Conservation (phyloP, 225 moss, liverwort and hornwort species). For the Marchantia paleacea region DNA sequence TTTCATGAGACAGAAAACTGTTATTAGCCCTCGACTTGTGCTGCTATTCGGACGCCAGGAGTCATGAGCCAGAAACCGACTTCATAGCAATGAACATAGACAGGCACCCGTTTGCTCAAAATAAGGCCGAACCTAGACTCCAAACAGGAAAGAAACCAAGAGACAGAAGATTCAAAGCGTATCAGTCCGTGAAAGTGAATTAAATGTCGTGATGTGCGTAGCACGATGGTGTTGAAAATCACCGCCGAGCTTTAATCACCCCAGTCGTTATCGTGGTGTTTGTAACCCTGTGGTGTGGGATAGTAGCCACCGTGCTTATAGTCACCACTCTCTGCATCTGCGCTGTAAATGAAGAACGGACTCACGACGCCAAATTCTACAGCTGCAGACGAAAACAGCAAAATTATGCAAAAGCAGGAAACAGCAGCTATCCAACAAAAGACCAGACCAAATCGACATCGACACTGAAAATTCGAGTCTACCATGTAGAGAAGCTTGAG, state of each 20-base stretch:
- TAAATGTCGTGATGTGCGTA: neutral
- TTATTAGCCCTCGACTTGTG: neutral
- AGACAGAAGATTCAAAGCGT: no score
- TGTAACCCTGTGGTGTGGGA: neutral
- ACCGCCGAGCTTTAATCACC: neutral
- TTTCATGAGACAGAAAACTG: neutral
- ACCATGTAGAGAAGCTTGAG: no score
- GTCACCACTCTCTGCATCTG: neutral
- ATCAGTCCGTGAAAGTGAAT: neutral
- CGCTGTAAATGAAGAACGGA: no score
- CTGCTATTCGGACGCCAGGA: neutral
- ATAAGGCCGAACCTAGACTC: no score
- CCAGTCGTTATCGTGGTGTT: neutral
- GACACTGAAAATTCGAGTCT: no score
- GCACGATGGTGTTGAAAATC: neutral
- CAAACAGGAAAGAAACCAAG: neutral
- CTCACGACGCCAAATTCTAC: no score
- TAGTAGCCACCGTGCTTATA: neutral
- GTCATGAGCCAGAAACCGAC: neutral
- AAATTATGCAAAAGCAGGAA: no score
- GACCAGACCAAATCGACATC: no score
- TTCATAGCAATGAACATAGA: neutral
- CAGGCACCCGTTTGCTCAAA: neutral
- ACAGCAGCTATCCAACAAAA: no score
- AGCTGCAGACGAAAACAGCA: no score